Evolutionary conservation across 106 monocot species (phyloP), one percentile per base, ranked within the genome.

Genomic region (Platanthera zijinensis): DNA sequence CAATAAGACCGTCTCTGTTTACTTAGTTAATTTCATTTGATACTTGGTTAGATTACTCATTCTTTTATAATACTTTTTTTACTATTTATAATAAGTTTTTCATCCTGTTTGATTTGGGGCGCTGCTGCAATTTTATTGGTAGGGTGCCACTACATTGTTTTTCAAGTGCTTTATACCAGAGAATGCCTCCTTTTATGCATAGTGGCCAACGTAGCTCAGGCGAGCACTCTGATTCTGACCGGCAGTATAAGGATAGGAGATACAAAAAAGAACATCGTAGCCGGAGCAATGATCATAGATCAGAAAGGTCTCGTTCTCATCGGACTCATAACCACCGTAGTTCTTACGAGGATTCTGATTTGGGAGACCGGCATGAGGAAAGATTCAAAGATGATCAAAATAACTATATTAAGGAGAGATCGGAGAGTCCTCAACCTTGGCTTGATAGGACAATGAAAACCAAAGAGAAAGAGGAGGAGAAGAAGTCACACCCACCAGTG

Each of bases 381-480:
- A 70, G 48, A 70, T 47, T 39, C 17, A 70, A 70, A 25, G 67
- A 67, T 67, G 39, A 39, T 22, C 25, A 30, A 30, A 25, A 8
- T 13, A 22, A 13, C 12, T 67, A 25, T 22, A 39, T 2, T 71
- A 51, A 51, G 50, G 50, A 51, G 2, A 50, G 72, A 72, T 51
- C 72, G 51, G 72, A 50, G 21, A 22, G 19, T 12, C 51, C 72
- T 46, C 17, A 48, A 70, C 70, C 48, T 7, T 71, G 53, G 54
- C 21, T 48, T 12, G 71, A 75, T 50, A 84, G 66, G 49, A 63
- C 50, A 30, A 61, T 74, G 73, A 72, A 83, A 73, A 49, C 14
- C 11, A 83, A 79, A 57, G 79, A 64, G 10, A 63, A 84, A 30
- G 71, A 69, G 17, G 76, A 71, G 0, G 73, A 79, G 17, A 57